These are phyloP conservation scores for Fraxinus floribunda DNA, from an alignment of 305 asterid genomes.

Conservation along the genomic window DNA sequence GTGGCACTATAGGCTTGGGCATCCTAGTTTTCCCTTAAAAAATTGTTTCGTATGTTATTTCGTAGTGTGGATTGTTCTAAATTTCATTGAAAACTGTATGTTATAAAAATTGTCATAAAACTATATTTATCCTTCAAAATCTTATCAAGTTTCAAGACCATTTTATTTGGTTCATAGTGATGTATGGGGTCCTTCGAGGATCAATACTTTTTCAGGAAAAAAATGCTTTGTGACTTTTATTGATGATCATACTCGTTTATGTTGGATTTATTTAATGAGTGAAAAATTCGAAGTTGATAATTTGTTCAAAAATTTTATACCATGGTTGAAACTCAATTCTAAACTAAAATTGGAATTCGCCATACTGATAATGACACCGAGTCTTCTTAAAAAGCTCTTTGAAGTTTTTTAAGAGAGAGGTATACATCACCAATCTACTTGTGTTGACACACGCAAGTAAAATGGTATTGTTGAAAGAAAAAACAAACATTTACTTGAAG, in stretches of 20 bases:
- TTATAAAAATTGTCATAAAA: neutral
- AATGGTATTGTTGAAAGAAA: neutral
- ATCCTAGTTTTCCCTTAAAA: conserved; percentile 5
- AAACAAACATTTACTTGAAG: conserved; percentile 15
- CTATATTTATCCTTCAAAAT: neutral
- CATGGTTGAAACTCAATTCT: neutral
- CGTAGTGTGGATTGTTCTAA: neutral
- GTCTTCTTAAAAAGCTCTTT: neutral
- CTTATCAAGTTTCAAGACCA: neutral
- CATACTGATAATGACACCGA: neutral
- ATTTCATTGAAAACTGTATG: neutral
- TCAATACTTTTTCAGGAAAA: neutral
- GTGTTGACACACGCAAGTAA: neutral
- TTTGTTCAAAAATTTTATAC: neutral
- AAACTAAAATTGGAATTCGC: neutral
- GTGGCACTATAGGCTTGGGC: conserved; percentile 6
- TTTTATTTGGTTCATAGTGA: neutral
- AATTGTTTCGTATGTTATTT: neutral
- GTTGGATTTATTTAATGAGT: neutral
- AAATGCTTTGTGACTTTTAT: neutral
- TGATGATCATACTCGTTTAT: neutral
- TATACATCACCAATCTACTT: neutral
- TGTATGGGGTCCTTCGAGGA: neutral
- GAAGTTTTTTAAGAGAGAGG: neutral
- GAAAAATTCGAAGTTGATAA: neutral